Evolutionary conservation across 345 rosid species (phyloP).

Genomic region (Eucalyptus grandis): DNA sequence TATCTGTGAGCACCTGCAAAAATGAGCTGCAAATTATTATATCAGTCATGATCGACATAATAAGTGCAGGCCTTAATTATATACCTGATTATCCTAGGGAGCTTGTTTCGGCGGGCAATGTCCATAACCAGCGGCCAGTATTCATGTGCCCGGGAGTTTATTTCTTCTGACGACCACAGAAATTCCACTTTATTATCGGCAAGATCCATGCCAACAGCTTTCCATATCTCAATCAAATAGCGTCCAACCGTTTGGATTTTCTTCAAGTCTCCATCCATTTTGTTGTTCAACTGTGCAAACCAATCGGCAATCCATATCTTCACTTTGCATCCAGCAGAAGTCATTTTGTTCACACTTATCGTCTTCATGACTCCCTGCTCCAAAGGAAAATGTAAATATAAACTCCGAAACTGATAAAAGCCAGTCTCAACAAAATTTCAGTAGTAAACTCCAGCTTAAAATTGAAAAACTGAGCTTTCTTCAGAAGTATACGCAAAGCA

Average conservation of each 20-base stretch:
- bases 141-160: constrained; percentile 43
- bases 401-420: neutral
- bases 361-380: constrained; percentile 60
- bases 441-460: neutral
- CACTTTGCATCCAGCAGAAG: constrained; percentile 74
- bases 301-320: constrained; percentile 92
- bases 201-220: neutral
- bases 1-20: constrained; percentile 60
- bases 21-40: neutral
- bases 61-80: neutral
- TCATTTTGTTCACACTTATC: constrained; percentile 72
- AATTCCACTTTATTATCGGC: neutral
- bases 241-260: constrained; percentile 39
- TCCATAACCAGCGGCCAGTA: constrained; percentile 98
- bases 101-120: constrained; percentile 69
- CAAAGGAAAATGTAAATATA: neutral
- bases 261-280: constrained; percentile 83
- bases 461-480: neutral
- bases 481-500: neutral
- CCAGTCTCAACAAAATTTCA: neutral
- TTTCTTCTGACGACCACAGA: constrained; percentile 81
- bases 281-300: constrained; percentile 90
- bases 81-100: constrained; percentile 63
- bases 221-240: neutral
- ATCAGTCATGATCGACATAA: neutral